Conservation (phyloP, 768 basidiomycete species). For the Steccherinum ochraceum region DNA sequence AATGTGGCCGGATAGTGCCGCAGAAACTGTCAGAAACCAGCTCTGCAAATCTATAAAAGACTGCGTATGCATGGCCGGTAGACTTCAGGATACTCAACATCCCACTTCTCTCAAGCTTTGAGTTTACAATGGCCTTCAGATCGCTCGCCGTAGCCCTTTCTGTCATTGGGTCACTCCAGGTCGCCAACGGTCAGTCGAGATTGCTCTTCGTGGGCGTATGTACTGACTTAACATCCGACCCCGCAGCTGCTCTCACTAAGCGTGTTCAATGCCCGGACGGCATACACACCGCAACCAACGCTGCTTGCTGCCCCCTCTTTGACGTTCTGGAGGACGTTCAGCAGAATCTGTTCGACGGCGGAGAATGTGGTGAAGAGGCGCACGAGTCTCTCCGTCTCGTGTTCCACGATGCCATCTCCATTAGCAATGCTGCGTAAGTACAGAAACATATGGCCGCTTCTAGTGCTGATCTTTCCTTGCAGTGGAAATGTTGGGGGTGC, state of each 20-base stretch:
- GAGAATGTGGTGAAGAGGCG: constrained; percentile 24
- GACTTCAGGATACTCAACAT: too few relatives aligned
- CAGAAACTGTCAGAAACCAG: too few relatives aligned
- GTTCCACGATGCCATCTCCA: constrained; percentile 22
- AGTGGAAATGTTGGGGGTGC: constrained; percentile 21
- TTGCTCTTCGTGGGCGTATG: neutral
- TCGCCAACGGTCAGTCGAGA: constrained; percentile 12
- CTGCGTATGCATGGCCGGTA: too few relatives aligned
- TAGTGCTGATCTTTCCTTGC: neutral
- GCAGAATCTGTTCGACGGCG: constrained; percentile 22
- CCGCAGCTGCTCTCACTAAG: constrained; percentile 15
- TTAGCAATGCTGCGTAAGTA: neutral
- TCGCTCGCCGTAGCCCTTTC: constrained; percentile 1
- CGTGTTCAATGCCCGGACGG: constrained; percentile 26
- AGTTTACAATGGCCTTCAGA: neutral
- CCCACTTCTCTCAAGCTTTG: neutral
- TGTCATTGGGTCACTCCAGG: constrained; percentile 13
- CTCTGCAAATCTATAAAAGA: too few relatives aligned
- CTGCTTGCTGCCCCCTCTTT: constrained; percentile 26
- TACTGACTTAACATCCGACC: neutral
- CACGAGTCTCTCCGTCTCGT: constrained; percentile 22
- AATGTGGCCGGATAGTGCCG: too few relatives aligned
- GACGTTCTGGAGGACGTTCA: constrained; percentile 26
- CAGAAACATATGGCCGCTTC: constrained; percentile 1
- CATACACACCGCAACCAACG: constrained; percentile 21